Conservation (phyloP, 2,329 filamentous ascomycete genomes). For the Tolypocladium amazonense region DNA sequence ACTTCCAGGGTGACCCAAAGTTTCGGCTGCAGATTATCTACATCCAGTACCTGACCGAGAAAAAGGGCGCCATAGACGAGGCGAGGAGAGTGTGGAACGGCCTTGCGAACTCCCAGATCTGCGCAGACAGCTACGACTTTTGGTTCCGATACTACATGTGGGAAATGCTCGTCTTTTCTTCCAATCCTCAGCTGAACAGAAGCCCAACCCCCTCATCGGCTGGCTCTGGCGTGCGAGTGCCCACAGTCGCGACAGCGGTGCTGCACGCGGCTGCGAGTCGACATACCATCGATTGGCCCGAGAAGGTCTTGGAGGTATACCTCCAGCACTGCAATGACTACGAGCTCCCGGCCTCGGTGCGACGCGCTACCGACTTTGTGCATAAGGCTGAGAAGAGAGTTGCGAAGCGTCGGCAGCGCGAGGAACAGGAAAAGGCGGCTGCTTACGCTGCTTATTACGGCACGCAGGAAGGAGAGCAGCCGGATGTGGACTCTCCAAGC, state of each 20-base stretch:
- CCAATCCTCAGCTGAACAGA: conserved; percentile 32
- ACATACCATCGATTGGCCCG: conserved; percentile 62
- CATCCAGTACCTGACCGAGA: conserved; percentile 83
- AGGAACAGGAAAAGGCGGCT: conserved; percentile 50
- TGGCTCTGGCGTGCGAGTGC: conserved; percentile 46
- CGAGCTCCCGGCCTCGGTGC: conserved; percentile 66
- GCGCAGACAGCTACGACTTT: conserved; percentile 78
- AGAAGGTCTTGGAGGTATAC: conserved; percentile 65
- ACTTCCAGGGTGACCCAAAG: conserved; percentile 75
- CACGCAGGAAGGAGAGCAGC: conserved; percentile 15
- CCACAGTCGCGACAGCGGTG: conserved; percentile 64
- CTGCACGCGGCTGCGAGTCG: conserved; percentile 58
- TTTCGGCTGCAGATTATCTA: conserved; percentile 87
- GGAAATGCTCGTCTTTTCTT: conserved; percentile 63
- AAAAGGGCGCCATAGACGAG: conserved; percentile 63
- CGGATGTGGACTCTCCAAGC: conserved; percentile 22
- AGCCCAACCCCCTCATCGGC: conserved; percentile 39
- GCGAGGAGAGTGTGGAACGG: conserved; percentile 71
- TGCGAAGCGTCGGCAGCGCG: conserved; percentile 52
- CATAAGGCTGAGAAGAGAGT: conserved; percentile 57
- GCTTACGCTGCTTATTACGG: conserved; percentile 32
- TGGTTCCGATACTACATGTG: conserved; percentile 89
- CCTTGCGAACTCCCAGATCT: conserved; percentile 50
- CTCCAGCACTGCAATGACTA: conserved; percentile 81
- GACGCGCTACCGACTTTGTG: conserved; percentile 62